phyloP scores from a whole-genome alignment of 116 monocot species.

The Trichopus zeylanicus region DNA sequence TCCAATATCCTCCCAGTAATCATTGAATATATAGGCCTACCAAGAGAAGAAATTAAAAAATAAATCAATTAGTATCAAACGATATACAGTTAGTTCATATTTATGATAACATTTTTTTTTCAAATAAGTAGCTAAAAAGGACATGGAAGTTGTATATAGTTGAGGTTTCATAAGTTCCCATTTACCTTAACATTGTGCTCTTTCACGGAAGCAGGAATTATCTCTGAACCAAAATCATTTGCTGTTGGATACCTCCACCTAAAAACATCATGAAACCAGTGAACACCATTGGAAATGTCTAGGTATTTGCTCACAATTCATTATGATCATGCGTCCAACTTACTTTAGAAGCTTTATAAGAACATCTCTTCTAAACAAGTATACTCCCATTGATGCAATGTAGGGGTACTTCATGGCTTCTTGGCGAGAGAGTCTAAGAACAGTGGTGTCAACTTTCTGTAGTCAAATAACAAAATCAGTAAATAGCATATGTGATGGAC shows the following conservation, averaged over 20 bases:
- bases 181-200: conserved; percentile 84
- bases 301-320: background rate
- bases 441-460: conserved; percentile 70
- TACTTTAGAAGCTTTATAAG: conserved; percentile 83
- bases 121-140: too few relatives aligned
- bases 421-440: conserved; percentile 51
- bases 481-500: background rate
- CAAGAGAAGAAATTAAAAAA: background rate
- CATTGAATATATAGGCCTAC: conserved; percentile 49
- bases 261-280: conserved; percentile 3
- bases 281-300: background rate
- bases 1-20: conserved; percentile 65
- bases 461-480: background rate
- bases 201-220: conserved; percentile 72
- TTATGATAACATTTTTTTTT: background rate
- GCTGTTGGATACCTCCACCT: conserved; percentile 82
- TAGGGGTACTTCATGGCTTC: conserved; percentile 60
- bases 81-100: background rate
- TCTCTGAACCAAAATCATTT: conserved; percentile 94
- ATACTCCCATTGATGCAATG: conserved; percentile 96
- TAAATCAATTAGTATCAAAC: background rate
- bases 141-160: too few relatives aligned
- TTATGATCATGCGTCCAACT: background rate
- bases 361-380: conserved; percentile 70
- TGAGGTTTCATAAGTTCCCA: too few relatives aligned